A percentile compares a stretch with the other conserved stretches of the same genome.
These are phyloP conservation scores for Casuarina glauca DNA, from an alignment of 306 rosid genomes.

Conservation along the genomic window DNA sequence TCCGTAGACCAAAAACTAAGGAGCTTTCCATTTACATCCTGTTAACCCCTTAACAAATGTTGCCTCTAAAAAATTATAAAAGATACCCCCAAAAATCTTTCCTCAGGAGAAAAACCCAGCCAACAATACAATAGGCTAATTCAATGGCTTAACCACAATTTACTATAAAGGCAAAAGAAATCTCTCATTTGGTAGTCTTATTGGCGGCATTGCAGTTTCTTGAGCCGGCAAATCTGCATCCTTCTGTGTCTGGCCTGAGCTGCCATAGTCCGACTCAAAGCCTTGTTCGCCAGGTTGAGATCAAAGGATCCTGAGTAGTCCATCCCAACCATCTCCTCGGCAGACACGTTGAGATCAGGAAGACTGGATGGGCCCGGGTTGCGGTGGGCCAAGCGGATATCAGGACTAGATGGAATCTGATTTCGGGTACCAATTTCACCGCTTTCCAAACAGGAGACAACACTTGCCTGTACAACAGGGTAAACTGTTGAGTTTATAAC, in stretches of 20 bases:
- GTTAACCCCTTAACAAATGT: not conserved
- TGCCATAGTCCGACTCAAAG: constrained; percentile 29
- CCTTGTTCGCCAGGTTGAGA: constrained; percentile 9
- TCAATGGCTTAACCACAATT: not conserved
- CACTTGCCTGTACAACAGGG: constrained; percentile 33
- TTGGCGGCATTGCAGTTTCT: constrained; percentile 28
- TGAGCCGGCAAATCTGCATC: constrained; percentile 44
- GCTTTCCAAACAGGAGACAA: constrained; percentile 9
- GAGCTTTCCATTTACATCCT: not conserved
- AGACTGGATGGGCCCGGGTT: constrained; percentile 27
- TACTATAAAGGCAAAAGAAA: not conserved
- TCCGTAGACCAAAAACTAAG: not conserved
- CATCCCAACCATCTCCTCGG: constrained; percentile 9
- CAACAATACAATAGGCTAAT: not conserved
- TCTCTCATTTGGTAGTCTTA: constrained; percentile 20
- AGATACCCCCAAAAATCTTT: not conserved
- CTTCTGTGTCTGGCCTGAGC: constrained; percentile 54
- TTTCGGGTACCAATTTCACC: not conserved
- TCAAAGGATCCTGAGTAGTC: constrained; percentile 32
- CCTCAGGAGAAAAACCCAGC: not conserved
- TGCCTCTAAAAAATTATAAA: not conserved
- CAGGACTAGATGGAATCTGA: not conserved
- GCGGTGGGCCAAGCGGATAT: not conserved
- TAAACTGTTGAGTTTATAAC: not conserved
- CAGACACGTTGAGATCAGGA: constrained; percentile 49